Evolutionary conservation across 352 stramenopile species (phyloP).

Genomic region (Poterioochromonas sp.): DNA sequence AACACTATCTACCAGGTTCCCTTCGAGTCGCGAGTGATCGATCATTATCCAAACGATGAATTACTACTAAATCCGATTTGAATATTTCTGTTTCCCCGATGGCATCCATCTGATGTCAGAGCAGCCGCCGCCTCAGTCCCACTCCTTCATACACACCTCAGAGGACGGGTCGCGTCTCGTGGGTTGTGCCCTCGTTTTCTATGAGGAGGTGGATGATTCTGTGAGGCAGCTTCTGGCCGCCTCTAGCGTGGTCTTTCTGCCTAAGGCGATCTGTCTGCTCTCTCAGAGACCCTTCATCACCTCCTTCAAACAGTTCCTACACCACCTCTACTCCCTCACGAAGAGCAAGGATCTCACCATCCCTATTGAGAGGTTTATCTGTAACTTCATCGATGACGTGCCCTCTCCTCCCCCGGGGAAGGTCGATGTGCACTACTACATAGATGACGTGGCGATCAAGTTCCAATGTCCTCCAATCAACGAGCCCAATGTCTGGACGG

Average conservation of each 20-base stretch:
- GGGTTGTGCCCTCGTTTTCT: background rate
- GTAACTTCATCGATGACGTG: conserved; percentile 31
- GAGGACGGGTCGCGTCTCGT: background rate
- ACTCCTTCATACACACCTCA: conserved; percentile 23
- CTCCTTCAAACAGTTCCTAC: background rate
- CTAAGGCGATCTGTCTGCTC: background rate
- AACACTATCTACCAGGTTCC: too few relatives aligned
- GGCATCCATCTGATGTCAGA: background rate
- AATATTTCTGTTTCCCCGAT: conserved; percentile 6
- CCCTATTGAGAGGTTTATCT: conserved; percentile 20
- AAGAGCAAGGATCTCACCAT: background rate
- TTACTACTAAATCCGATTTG: too few relatives aligned
- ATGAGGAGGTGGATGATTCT: background rate
- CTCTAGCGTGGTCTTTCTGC: background rate
- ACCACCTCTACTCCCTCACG: background rate
- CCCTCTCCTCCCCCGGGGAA: conserved; percentile 7
- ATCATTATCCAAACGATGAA: too few relatives aligned
- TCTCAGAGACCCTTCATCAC: background rate
- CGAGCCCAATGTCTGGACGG: background rate
- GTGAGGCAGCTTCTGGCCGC: background rate
- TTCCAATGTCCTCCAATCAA: conserved; percentile 14
- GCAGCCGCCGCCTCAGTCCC: background rate
- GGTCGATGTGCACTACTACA: background rate
- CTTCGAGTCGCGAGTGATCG: too few relatives aligned
- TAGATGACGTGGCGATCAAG: background rate